Evolutionary conservation across 306 rosid genomes (phyloP).

Genomic region (Vachellia pachyceras): DNA sequence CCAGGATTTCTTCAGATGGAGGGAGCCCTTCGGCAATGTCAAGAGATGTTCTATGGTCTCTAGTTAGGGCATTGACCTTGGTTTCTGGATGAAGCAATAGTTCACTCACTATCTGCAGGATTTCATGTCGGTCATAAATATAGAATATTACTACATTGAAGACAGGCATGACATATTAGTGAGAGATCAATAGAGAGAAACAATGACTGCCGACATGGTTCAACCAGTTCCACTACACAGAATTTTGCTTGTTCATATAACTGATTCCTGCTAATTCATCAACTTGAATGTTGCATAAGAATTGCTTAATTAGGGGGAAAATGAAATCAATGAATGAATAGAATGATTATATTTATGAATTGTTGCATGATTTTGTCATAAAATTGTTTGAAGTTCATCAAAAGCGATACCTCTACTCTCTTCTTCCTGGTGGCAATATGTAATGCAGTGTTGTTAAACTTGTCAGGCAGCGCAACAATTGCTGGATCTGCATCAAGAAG

Average conservation of each 20-base stretch:
- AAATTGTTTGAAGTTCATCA: constrained; percentile 12
- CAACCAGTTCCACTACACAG: neutral
- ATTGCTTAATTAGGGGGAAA: neutral
- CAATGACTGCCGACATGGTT: neutral
- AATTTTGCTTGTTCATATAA: neutral
- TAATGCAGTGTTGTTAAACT: constrained; percentile 79
- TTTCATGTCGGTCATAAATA: constrained; percentile 13
- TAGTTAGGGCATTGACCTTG: constrained; percentile 75
- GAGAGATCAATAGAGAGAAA: too few relatives aligned
- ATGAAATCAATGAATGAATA: neutral
- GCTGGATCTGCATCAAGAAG: constrained; percentile 68
- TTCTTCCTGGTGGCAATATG: constrained; percentile 96
- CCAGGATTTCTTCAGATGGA: constrained; percentile 66
- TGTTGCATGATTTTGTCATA: neutral
- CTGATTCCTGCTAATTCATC: neutral
- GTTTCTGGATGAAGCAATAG: constrained; percentile 62
- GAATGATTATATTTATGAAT: neutral
- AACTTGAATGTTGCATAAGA: neutral
- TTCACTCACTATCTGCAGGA: constrained; percentile 85
- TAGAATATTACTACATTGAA: neutral
- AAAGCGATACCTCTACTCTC: constrained; percentile 67
- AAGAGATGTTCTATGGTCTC: constrained; percentile 81
- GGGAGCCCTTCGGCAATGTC: constrained; percentile 88
- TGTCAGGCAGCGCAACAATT: constrained; percentile 80
- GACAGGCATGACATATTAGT: too few relatives aligned